A percentile compares a stretch with the other conserved stretches of the same genome.
Conservation (phyloP, 345 rosid species). For the Eucalyptus sp. region DNA sequence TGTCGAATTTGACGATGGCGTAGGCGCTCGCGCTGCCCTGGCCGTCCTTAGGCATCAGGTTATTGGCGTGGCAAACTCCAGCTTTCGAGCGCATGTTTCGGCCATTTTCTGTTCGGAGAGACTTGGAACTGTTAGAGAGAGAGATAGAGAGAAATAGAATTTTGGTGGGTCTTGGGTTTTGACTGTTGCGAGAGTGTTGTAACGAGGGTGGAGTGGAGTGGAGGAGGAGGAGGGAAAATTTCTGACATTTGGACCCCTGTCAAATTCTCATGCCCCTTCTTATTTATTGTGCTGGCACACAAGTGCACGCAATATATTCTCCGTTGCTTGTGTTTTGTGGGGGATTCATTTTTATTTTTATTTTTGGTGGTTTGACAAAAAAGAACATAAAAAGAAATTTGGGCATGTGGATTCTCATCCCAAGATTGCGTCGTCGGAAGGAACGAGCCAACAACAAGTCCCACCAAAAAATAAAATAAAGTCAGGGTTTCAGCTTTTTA, state of each 20-base stretch:
- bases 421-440: not conserved
- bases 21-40: constrained; percentile 90
- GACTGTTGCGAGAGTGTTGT: not conserved
- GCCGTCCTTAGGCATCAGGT: constrained; percentile 84
- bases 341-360: too few species aligned
- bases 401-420: not conserved
- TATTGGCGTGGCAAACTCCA: constrained; percentile 70
- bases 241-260: too few species aligned
- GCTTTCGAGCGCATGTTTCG: constrained; percentile 38
- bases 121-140: not conserved
- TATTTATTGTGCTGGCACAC: too few species aligned
- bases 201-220: too few species aligned
- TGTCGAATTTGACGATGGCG: constrained; percentile 67
- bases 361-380: not conserved
- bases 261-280: too few species aligned
- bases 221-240: too few species aligned
- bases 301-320: too few species aligned
- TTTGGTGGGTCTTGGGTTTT: not conserved
- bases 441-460: not conserved
- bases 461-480: not conserved
- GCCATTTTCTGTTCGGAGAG: constrained; percentile 19
- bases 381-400: not conserved
- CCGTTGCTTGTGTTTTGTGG: too few species aligned
- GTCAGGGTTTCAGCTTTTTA: too few species aligned
- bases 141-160: not conserved